A percentile compares a stretch with the other conserved stretches of the same genome.
Conservation (phyloP, 108 stramenopile genomes). For the Aureococcus anophagefferens region DNA sequence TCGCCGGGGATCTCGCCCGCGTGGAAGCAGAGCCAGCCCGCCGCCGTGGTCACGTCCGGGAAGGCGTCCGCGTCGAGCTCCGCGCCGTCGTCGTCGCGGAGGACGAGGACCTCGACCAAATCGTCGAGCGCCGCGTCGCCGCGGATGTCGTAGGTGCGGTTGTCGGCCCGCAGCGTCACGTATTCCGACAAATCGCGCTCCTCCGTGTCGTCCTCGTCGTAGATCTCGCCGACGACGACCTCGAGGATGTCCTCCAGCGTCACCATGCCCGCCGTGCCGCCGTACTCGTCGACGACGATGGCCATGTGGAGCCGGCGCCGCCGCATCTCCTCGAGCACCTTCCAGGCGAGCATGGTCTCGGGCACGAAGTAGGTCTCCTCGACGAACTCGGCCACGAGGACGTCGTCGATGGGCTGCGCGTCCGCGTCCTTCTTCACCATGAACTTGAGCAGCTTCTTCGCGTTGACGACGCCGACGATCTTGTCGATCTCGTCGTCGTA, state of each 20-base stretch:
- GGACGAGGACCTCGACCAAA: conserved; percentile 67
- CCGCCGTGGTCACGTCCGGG: conserved; percentile 77
- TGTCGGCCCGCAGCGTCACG: conserved; percentile 72
- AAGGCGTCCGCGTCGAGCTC: conserved; percentile 25
- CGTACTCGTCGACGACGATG: conserved; percentile 94
- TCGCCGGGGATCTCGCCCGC: conserved; percentile 84
- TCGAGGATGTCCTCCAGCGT: conserved; percentile 91
- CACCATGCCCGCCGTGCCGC: conserved; percentile 91
- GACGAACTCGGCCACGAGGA: conserved; percentile 62
- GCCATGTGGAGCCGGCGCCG: conserved; percentile 86
- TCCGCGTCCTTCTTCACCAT: conserved; percentile 57
- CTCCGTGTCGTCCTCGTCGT: conserved; percentile 79
- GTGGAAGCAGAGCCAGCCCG: conserved; percentile 81
- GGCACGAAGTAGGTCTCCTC: conserved; percentile 94
- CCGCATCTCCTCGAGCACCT: conserved; percentile 90
- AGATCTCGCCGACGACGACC: conserved; percentile 77
- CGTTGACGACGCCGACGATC: conserved; percentile 85
- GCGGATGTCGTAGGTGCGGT: conserved; percentile 74
- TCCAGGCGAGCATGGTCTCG: conserved; percentile 89
- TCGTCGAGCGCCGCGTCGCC: conserved; percentile 87
- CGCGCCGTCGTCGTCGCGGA: conserved; percentile 70
- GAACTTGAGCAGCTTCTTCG: conserved; percentile 85
- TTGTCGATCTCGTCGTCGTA: conserved; percentile 95
- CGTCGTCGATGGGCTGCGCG: not conserved
- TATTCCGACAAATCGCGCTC: conserved; percentile 74